Evolutionary conservation across 257 asterid species (phyloP), one percentile per base, ranked within the genome.

Genomic region (Ballota nigra): DNA sequence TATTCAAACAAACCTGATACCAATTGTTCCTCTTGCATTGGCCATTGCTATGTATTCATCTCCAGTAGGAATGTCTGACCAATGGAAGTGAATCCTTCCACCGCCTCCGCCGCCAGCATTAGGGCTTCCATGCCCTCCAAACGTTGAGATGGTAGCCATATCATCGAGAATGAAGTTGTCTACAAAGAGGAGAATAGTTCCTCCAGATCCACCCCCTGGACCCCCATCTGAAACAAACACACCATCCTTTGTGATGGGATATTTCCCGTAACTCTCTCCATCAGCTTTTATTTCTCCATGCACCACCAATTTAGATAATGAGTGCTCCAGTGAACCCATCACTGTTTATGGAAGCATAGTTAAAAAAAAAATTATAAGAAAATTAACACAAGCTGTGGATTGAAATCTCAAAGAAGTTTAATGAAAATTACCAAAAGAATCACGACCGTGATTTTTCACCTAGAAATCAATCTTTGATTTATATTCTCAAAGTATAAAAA

Each of bases 31-130:
- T 38, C 78, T 77, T 40, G 78, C 86, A 75, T 70, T 70, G 68
- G 98, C 91, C 81, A 84, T 73, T 24, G 96, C 92, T 74, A 80
- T 52, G 81, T 88, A 92, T 53, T 92, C 96, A 77, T 92, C 92
- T 79, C 88, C 90, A 58, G 68, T 77, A 36, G 84, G 78, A 59
- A 92, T 82, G 57, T 86, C 96, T 53, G 96, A 84, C 96, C 98
- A 92, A 70, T 92, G 98, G 79, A 92, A 88, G 80, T 88, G 93
- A 88, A 89, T 76, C 81, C 98, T 84, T 80, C 98, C 98, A 63
- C 96, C 98, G 22, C 91, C 98, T 63, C 98, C 98, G 40, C 97
- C 97, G 18, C 98, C 96, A n/a, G 92, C 86, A 77, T 86, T 80
- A 49, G 81, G 80, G 77, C 95, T 82, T 66, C 98, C 98, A 79